A percentile compares a stretch with the other conserved stretches of the same genome.
phyloP scores from a whole-genome alignment of 495 filamentous ascomycete species.

The Aspergillus cavernicola region DNA sequence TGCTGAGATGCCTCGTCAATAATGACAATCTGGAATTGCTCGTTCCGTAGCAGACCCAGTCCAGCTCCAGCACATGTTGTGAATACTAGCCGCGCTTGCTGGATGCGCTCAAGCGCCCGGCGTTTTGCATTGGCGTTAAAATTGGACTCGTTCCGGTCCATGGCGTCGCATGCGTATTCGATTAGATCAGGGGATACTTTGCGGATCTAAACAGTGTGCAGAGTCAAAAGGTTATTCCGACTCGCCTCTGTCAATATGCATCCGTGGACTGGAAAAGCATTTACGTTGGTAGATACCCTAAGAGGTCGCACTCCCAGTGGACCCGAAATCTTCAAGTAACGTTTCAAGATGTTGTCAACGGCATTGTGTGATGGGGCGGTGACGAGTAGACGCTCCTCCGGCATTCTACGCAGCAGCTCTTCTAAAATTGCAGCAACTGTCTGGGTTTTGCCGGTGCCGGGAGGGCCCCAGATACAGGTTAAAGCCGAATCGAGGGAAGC shows the following conservation, averaged over 20 bases:
- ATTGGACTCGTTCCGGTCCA: conserved; percentile 3
- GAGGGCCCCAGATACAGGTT: conserved; percentile 5
- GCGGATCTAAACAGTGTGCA: background rate
- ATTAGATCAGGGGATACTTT: conserved; percentile 1
- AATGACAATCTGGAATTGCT: background rate
- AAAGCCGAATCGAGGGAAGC: background rate
- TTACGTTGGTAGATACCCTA: background rate
- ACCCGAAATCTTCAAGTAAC: background rate
- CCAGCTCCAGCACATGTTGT: conserved; percentile 6
- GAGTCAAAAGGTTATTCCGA: background rate
- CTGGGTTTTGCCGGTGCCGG: background rate
- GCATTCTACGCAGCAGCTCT: background rate
- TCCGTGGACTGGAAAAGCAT: background rate
- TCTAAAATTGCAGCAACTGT: background rate
- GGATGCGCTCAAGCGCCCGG: conserved; percentile 1
- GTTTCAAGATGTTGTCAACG: background rate
- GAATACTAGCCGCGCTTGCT: conserved; percentile 6
- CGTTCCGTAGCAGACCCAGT: conserved; percentile 1
- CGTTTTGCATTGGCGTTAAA: background rate
- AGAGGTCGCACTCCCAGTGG: background rate
- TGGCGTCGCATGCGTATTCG: background rate
- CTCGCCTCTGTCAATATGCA: background rate
- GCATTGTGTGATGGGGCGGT: background rate
- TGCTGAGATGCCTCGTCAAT: conserved; percentile 4
- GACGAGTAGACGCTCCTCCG: background rate